Evolutionary conservation across 2,329 filamentous ascomycete species (phyloP), one percentile per base, ranked within the genome.

Genomic region (Monilinia fructicola): DNA sequence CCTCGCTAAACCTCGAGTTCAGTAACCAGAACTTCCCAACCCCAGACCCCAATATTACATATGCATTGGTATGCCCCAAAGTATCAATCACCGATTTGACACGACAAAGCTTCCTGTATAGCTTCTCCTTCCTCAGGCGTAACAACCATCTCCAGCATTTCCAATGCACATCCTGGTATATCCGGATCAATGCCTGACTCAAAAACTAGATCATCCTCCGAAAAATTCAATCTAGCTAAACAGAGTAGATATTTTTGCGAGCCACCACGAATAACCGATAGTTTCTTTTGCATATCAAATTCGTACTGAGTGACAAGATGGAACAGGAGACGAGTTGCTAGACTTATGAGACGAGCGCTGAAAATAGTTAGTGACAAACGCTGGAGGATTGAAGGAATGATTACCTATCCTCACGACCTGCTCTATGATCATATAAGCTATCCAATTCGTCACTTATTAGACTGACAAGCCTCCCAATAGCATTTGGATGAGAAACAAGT

Each of bases 141-240:
- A 28, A 97, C 86, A 2, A 87, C 86, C 68, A 92, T 82, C 76
- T 97, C 92, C 50, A 98, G 78, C 69, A 99, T 81, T 74, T 90
- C 87, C 72, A 94, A 89, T 4, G 95, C 94, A 77, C 89, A 87
- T 70, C 94, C 91, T 1, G 90, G 86, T 0, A 92, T 91, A 70
- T 92, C 91, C 38, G 89, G 85, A 46, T 90, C 89, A 64, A 96
- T 89, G 0, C 89, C 89, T 1, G 83, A 81, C 77, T 97, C 93
- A 38, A 96, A 82, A 14, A 95, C 84, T 11, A 91, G 78, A 40
- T 92, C 90, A 69, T 96, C 92, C 28, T 88, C 86, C 7, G 87
- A 89, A 76, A 97, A 97, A 0, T 91, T 92, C n/a, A 98, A 79
- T 53, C 94, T 81, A 0, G 92, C 93, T 54, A 99, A 80, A 2